A percentile compares a stretch with the other conserved stretches of the same genome.
Conservation (phyloP, 1,284 basidiomycete species). For the Termitomyces sp. region DNA sequence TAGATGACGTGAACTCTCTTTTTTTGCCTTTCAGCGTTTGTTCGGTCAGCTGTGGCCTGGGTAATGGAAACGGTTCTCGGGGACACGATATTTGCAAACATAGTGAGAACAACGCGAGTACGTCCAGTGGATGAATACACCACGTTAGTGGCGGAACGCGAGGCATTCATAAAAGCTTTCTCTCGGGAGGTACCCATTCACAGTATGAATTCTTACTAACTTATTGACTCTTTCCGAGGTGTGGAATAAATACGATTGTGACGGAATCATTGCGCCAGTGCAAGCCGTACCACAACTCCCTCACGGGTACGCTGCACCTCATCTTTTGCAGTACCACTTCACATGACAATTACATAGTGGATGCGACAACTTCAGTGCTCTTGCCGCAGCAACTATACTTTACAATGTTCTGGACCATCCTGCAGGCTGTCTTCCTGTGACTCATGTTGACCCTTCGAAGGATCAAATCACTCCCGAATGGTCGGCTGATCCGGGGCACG, state of each 20-base stretch:
- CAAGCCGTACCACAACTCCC: slow-evolving; percentile 70
- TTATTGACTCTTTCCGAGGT: slow-evolving; percentile 36
- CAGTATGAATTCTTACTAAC: neutral
- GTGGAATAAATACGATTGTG: slow-evolving; percentile 67
- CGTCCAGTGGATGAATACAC: slow-evolving; percentile 57
- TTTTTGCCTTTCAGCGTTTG: slow-evolving; percentile 33
- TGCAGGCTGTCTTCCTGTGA: slow-evolving; percentile 77
- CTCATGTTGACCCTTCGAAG: slow-evolving; percentile 59
- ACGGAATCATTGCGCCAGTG: slow-evolving; percentile 74
- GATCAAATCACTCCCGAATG: slow-evolving; percentile 64
- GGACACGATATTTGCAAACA: slow-evolving; percentile 50
- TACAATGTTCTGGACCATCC: slow-evolving; percentile 80
- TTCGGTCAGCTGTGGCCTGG: slow-evolving; percentile 48
- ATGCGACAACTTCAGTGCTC: slow-evolving; percentile 46
- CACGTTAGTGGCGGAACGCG: slow-evolving; percentile 37
- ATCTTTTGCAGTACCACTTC: neutral
- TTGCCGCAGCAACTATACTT: slow-evolving; percentile 47
- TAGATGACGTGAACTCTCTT: neutral
- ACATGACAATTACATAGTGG: slow-evolving; percentile 31
- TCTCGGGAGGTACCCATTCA: slow-evolving; percentile 45
- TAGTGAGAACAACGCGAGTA: slow-evolving; percentile 34
- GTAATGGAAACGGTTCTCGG: slow-evolving; percentile 42
- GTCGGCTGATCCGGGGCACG: slow-evolving; percentile 37
- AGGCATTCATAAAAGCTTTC: slow-evolving; percentile 50
- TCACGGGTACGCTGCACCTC: slow-evolving; percentile 49